Base-by-base conservation (phyloP, 2,329 filamentous ascomycete species). In the Aspergillus melleus region DNA sequence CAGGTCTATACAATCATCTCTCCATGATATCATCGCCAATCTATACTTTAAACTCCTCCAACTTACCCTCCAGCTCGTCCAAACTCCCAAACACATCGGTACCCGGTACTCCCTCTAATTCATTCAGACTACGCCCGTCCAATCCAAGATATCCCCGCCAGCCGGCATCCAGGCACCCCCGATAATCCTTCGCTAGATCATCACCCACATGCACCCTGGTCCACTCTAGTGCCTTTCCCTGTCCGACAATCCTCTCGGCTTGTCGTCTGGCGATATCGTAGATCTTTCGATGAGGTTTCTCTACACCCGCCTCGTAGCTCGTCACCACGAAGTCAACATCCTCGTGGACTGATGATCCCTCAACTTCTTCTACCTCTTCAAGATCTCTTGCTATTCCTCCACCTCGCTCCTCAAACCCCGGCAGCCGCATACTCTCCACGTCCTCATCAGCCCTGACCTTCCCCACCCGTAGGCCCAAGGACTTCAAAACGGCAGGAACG, bases 311-410 rank as follows among this genome's bases (percentile, higher is more conserved):
- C 54, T 80, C 77, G 62, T 80, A 81, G 64, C 79, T 81, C 10
- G 78, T 81, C 26, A 80, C 72, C 0, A 81, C 66, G 52, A 81
- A 70, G 57, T 81, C 76, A 44, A 81, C 58, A 68, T 81, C 78
- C 32, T 71, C 66, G 2, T 47, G 24, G 2, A 4, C 47, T 9
- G 32, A 44, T 14, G 42, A 12, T 26, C 50, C 39, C 36, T 8
- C 39, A 19, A 22, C 14, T 29, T 24, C 24, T 9, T 12, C 11
- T 36, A 12, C 8, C 32, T 24, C 19, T 47, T n/a, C n/a, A 10
- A 20, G 12, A 3, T n/a, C 32, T 49, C 2, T 10, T 6, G n/a
- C 42, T 22, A 49, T 5, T 29, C 50, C 52, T 6, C 39, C 49
- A 24, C 54, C 59, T 8, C 62, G 64, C 32, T 60, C 55, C 52